Conservation (phyloP, 2,329 filamentous ascomycete species). For the Torrubiella hemipterigena region DNA sequence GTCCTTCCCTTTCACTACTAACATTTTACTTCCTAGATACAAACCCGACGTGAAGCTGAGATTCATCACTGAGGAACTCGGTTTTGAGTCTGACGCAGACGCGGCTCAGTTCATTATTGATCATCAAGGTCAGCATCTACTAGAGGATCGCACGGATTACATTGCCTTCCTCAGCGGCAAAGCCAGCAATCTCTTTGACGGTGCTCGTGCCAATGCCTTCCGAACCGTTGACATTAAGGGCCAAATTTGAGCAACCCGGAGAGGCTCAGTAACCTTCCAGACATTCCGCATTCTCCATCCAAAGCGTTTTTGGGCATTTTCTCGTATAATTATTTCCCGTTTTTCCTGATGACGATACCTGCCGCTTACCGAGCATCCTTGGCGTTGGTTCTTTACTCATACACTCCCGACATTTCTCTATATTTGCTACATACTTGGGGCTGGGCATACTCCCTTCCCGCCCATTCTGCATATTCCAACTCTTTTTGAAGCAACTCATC, state of each 20-base stretch:
- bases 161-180: slow-evolving; percentile 66
- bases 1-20: neutral
- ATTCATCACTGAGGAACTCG: slow-evolving; percentile 91
- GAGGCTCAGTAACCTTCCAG: too few relatives aligned
- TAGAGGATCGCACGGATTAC: slow-evolving; percentile 65
- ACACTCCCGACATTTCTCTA: too few relatives aligned
- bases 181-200: slow-evolving; percentile 62
- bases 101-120: slow-evolving; percentile 85
- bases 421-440: too few relatives aligned
- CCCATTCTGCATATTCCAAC: too few relatives aligned
- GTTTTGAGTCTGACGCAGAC: slow-evolving; percentile 85
- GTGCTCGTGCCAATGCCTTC: slow-evolving; percentile 62
- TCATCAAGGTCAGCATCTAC: slow-evolving; percentile 59
- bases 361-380: too few relatives aligned
- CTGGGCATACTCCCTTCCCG: too few relatives aligned
- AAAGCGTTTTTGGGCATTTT: too few relatives aligned
- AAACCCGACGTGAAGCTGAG: slow-evolving; percentile 81
- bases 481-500: too few relatives aligned
- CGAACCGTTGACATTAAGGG: slow-evolving; percentile 91
- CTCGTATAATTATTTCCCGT: too few relatives aligned
- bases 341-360: too few relatives aligned
- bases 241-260: slow-evolving; percentile 78
- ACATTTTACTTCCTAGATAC: slow-evolving; percentile 53
- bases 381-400: too few relatives aligned
- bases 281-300: too few relatives aligned